These are phyloP conservation scores for Mrakia frigida DNA, from an alignment of 768 basidiomycete genomes.

Conservation along the genomic window DNA sequence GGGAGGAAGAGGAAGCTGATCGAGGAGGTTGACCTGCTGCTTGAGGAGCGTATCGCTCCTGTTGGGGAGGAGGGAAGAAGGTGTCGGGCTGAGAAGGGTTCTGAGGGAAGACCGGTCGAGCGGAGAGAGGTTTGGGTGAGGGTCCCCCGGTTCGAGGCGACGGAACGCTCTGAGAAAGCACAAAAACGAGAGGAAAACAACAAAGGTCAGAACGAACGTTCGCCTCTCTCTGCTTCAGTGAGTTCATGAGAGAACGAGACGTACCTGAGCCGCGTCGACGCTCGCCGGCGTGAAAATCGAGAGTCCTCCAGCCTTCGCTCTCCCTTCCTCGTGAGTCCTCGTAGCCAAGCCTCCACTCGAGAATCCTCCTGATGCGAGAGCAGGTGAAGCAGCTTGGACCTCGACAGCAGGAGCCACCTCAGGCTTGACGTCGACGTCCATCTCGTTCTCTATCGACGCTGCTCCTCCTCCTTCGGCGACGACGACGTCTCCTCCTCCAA, in stretches of 20 bases:
- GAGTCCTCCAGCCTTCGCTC: constrained; percentile 4
- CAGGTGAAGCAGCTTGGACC: not conserved
- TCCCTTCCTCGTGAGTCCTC: not conserved
- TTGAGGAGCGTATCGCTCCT: not conserved
- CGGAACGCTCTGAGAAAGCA: not conserved
- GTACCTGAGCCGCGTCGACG: not conserved
- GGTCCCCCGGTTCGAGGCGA: not conserved
- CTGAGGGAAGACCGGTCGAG: not conserved
- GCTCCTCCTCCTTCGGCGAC: not conserved
- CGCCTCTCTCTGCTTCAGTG: no score
- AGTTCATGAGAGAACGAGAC: not conserved
- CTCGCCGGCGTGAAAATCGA: not conserved
- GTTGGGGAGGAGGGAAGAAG: not conserved
- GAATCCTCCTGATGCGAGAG: not conserved
- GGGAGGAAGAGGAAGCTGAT: constrained; percentile 5
- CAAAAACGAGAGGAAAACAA: not conserved
- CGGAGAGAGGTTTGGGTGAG: not conserved
- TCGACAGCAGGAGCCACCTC: not conserved
- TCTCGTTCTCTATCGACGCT: not conserved
- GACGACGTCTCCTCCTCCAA: not conserved
- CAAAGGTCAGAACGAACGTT: not conserved
- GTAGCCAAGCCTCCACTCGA: constrained; percentile 8
- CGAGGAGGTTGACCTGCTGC: not conserved
- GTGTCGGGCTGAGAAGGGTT: not conserved
- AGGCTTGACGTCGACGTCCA: constrained; percentile 4